Percentiles rank a stretch among this genome's conserved stretches.
Evolutionary conservation across 1,284 basidiomycete genomes (phyloP).

Genomic region (Leccinum insolens): DNA sequence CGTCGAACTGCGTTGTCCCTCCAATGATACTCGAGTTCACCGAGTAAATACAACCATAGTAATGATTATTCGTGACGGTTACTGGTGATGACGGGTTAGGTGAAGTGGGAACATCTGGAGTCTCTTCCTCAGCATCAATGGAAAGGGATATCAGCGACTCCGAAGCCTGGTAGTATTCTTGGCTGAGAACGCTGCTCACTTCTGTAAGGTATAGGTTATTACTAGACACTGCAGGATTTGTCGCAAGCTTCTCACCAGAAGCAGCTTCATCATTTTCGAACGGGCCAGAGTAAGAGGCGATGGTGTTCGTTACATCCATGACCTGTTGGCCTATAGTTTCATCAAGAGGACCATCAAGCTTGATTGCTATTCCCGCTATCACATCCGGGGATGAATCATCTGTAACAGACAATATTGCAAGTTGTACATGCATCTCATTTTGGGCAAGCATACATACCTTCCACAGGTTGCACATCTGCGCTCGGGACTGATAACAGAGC

Average conservation of each 20-base stretch:
- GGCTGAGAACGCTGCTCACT: too few species aligned
- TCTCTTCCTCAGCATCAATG: too few species aligned
- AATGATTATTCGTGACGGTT: neutral
- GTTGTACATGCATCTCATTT: neutral
- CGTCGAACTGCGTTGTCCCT: conserved; percentile 8
- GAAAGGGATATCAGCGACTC: too few species aligned
- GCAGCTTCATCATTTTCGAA: too few species aligned
- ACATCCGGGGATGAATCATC: conserved; percentile 1
- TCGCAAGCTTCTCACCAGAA: too few species aligned
- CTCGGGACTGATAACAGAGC: conserved; percentile 10
- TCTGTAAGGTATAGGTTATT: too few species aligned
- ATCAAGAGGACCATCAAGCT: conserved; percentile 12
- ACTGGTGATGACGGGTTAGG: neutral
- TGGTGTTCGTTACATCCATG: neutral
- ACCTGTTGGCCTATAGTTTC: conserved; percentile 9
- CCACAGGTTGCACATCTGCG: conserved; percentile 1
- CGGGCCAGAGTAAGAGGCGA: neutral
- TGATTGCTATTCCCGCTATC: conserved; percentile 10
- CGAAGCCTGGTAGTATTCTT: too few species aligned
- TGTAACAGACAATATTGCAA: neutral
- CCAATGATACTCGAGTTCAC: conserved; percentile 6
- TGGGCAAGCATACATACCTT: conserved; percentile 6
- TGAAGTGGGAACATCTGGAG: neutral
- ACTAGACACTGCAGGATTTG: too few species aligned
- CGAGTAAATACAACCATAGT: conserved; percentile 8